Evolutionary conservation across 176 grass and related monocot species (phyloP), one percentile per base, ranked within the genome.

Genomic region (Bonia amplexicaulis): DNA sequence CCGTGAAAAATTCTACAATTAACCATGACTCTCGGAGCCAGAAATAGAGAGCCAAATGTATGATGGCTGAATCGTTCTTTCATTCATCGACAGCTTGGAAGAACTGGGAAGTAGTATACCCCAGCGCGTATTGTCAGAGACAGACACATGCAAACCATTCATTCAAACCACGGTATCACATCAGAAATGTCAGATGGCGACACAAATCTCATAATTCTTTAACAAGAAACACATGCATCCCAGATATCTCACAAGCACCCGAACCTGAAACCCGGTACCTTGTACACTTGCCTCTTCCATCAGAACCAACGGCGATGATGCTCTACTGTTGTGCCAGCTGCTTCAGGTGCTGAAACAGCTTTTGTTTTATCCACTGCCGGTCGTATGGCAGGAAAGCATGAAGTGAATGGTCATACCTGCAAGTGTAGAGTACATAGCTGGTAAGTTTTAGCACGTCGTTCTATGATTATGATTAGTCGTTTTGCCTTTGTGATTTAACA

Each of bases 281-380:
- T 68, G 62, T 52, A 63, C 33, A 19, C 52, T 71, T 71, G 69
- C 41, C n/a, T 12, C 52, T 12, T 16, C 53, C 8, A 49, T 35
- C 13, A 75, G 45, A 77, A 47, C 49, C 80, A 37, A 3, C n/a
- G 13, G 35, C 8, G 3, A 61, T 20, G 25, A 27, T 9, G 4
- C 22, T 19, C 59, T 82, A 93, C 12, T 86, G 69, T 47, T 80
- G 80, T 0, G 92, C 94, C 27, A 92, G 80, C 74, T 68, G 82
- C 92, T 86, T 91, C 25, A 97, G 90, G 80, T 90, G 92, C 76
- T 92, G 94, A 58, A 94, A 92, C 39, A 92, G 75, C 79, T 84
- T 90, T 51, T 91, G 86, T 52, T 97, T 94, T 86, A 97, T 97
- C 94, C 94, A 97, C 64, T 92, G 92, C 49, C 92, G 79, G 52